A percentile compares a stretch with the other conserved stretches of the same genome.
Evolutionary conservation across 2,329 filamentous ascomycete species (phyloP).

Genomic region (Aspergillus sp.): DNA sequence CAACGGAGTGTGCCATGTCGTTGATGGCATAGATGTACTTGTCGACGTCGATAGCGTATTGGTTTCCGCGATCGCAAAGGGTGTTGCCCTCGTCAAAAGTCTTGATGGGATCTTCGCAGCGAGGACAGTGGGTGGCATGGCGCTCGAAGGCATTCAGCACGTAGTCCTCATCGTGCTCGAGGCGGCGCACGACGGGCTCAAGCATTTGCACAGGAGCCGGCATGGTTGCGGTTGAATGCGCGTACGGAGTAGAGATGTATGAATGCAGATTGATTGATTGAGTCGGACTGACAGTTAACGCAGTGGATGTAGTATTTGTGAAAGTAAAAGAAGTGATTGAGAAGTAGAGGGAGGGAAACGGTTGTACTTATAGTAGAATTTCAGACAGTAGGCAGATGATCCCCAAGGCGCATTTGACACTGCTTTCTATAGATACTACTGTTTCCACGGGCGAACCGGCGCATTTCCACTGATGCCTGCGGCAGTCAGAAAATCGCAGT

Average conservation of each 20-base stretch:
- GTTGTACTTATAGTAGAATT: too few species aligned
- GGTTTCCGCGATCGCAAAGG: constrained; percentile 31
- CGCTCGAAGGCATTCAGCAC: constrained; percentile 32
- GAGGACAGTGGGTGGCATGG: constrained; percentile 30
- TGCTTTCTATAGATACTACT: background rate
- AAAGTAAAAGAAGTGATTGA: too few species aligned
- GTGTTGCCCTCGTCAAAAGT: constrained; percentile 15
- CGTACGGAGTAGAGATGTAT: background rate
- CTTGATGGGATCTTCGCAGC: constrained; percentile 25
- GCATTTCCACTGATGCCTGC: background rate
- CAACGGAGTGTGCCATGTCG: constrained; percentile 34
- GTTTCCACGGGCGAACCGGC: background rate
- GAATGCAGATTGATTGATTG: background rate
- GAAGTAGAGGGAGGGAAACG: too few species aligned
- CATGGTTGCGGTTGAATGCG: constrained; percentile 16
- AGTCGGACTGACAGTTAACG: background rate
- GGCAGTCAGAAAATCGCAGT: background rate
- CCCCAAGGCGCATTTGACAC: background rate
- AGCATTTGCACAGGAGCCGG: constrained; percentile 21
- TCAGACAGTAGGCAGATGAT: background rate
- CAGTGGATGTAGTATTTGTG: too few species aligned
- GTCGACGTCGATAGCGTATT: constrained; percentile 27
- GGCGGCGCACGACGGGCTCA: constrained; percentile 26
- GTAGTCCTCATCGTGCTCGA: constrained; percentile 29
- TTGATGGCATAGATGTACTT: constrained; percentile 32